Evolutionary conservation across 192 early-diverging fungal genomes (phyloP).

Genomic region (Paraglomus occultum): DNA sequence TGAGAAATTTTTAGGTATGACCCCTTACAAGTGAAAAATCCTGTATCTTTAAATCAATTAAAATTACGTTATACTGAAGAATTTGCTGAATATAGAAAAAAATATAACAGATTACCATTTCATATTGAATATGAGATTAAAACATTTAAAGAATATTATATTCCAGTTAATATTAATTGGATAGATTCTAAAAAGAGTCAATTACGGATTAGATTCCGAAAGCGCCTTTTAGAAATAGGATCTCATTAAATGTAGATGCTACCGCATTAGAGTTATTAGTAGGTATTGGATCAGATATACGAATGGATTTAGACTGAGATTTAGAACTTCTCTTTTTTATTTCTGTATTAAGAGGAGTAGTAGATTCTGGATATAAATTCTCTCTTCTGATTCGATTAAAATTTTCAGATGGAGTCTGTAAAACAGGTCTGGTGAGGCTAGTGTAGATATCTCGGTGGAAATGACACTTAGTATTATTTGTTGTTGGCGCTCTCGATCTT

Average conservation of each 20-base stretch:
- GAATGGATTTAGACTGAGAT: conserved; percentile 10
- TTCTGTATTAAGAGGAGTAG: conserved; percentile 13
- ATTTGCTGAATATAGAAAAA: no score
- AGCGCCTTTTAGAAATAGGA: background rate
- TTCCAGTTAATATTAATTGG: no score
- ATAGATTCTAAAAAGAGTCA: conserved; percentile 3
- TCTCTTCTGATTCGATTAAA: conserved; percentile 6
- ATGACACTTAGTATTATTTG: conserved; percentile 6
- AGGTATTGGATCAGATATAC: conserved; percentile 21
- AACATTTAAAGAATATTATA: no score
- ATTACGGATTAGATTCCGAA: conserved; percentile 5
- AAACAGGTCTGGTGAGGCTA: background rate
- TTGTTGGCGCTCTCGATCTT: conserved; percentile 10
- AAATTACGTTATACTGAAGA: no score
- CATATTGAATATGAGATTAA: no score
- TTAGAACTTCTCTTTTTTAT: conserved; percentile 26
- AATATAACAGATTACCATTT: no score
- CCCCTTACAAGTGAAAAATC: conserved; percentile 2
- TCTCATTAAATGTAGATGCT: background rate
- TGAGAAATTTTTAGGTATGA: conserved; percentile 21
- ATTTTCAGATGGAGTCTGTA: conserved; percentile 12
- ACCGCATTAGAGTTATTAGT: background rate
- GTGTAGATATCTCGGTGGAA: no score
- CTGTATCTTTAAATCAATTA: no score
- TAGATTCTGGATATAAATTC: conserved; percentile 3